A percentile compares a stretch with the other conserved stretches of the same genome.
Conservation (phyloP, 2,329 filamentous ascomycete genomes). For the Xylariaceae sp. region DNA sequence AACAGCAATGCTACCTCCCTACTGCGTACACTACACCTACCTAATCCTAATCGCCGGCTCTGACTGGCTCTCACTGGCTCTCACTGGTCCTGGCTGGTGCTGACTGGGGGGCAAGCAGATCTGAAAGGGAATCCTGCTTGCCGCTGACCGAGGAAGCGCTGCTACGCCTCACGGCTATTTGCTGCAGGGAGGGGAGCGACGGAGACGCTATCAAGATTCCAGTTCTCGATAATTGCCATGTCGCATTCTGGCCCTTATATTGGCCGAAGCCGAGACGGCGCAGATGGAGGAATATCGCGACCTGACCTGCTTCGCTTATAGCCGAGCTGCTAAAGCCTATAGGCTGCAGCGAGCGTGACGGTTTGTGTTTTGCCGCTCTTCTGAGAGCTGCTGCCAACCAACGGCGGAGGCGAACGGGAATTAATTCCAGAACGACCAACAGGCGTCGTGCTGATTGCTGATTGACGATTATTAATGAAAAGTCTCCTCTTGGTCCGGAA, state of each 20-base stretch:
- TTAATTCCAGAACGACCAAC: not conserved
- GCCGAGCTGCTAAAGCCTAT: too few relatives aligned
- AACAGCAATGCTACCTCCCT: not conserved
- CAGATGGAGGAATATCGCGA: not conserved
- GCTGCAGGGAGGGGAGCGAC: constrained; percentile 1
- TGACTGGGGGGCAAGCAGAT: not conserved
- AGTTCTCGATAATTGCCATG: not conserved
- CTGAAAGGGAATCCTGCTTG: constrained; percentile 8
- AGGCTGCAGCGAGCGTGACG: not conserved
- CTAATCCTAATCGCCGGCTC: not conserved
- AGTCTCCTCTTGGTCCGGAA: too few relatives aligned
- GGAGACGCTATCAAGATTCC: not conserved
- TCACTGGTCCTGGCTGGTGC: not conserved
- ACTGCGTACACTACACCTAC: not conserved
- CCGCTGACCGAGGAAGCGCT: constrained; percentile 18
- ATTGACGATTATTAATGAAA: too few relatives aligned
- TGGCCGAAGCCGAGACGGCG: not conserved
- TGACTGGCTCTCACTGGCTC: constrained; percentile 1
- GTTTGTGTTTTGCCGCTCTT: not conserved
- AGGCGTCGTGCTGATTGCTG: too few relatives aligned
- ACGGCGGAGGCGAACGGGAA: not conserved
- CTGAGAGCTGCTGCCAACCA: not conserved
- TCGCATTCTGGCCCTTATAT: not conserved
- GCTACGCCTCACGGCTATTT: constrained; percentile 13
- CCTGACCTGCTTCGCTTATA: too few relatives aligned